phyloP scores from a whole-genome alignment of 1,284 basidiomycete genomes.

The Kwoniella shivajii region DNA sequence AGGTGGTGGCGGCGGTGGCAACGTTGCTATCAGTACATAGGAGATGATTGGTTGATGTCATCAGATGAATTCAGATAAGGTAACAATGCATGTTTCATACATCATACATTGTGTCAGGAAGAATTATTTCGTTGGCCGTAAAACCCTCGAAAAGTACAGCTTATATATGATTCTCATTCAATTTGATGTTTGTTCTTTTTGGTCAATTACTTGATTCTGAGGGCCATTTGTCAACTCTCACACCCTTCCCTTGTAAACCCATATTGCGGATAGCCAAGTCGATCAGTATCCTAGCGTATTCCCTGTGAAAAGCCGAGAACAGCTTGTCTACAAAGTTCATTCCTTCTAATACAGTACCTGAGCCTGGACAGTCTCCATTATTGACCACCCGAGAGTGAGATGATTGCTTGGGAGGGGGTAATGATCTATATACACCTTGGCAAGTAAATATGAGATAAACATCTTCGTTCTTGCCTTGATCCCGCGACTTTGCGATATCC shows the following conservation, averaged over 20 bases:
- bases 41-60: not conserved
- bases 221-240: conserved; percentile 32
- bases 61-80: not conserved
- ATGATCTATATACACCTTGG: not conserved
- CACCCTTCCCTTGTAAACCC: not conserved
- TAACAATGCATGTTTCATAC: not conserved
- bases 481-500: not conserved
- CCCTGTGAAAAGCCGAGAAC: conserved; percentile 34
- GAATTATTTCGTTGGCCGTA: too few species aligned
- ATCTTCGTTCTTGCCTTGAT: not conserved
- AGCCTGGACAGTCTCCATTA: not conserved
- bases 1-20: conserved; percentile 50
- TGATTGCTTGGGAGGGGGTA: not conserved
- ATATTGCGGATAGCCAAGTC: conserved; percentile 35
- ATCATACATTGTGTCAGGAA: too few species aligned
- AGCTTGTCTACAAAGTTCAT: conserved; percentile 17
- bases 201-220: too few species aligned
- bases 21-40: conserved; percentile 51
- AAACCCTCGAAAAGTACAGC: too few species aligned
- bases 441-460: not conserved
- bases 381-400: not conserved
- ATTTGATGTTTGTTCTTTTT: too few species aligned
- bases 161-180: too few species aligned
- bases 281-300: conserved; percentile 19
- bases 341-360: not conserved